Evolutionary conservation across 257 asterid species (phyloP).

Genomic region (Solanum dulcamara): DNA sequence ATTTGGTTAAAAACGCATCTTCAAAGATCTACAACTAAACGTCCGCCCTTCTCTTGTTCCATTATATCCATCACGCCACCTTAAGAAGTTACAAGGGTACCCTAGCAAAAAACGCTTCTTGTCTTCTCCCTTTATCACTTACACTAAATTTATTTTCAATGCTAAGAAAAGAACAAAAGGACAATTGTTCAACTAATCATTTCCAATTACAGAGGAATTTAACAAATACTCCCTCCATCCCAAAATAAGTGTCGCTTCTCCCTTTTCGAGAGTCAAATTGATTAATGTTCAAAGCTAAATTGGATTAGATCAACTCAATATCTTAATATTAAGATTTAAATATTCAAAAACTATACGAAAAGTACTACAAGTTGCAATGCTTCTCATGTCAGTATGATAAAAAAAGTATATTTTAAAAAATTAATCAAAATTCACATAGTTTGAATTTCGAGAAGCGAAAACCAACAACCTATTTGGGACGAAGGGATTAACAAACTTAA

Average conservation of each 20-base stretch:
- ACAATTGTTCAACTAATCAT: not conserved
- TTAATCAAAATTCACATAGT: not conserved
- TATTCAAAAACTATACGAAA: not conserved
- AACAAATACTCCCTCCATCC: not conserved
- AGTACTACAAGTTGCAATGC: not conserved
- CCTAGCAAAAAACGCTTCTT: not conserved
- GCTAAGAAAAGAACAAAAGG: not conserved
- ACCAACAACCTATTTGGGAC: not conserved
- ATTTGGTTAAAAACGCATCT: not conserved
- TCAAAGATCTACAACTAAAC: not conserved
- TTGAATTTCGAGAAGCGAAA: not conserved
- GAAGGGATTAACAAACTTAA: not conserved
- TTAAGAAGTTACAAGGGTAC: not conserved
- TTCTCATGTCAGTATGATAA: not conserved
- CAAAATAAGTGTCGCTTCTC: not conserved
- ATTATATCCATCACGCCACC: not conserved
- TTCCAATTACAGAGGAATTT: not conserved
- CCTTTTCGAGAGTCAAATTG: not conserved
- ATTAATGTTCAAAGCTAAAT: not conserved
- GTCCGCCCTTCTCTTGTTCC: not conserved
- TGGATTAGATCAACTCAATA: not conserved
- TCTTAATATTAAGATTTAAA: not conserved
- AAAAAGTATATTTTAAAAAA: not conserved
- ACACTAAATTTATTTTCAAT: not conserved
- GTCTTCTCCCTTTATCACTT: not conserved